Conservation (phyloP, 306 rosid genomes). For the Leucaena leucocephala region DNA sequence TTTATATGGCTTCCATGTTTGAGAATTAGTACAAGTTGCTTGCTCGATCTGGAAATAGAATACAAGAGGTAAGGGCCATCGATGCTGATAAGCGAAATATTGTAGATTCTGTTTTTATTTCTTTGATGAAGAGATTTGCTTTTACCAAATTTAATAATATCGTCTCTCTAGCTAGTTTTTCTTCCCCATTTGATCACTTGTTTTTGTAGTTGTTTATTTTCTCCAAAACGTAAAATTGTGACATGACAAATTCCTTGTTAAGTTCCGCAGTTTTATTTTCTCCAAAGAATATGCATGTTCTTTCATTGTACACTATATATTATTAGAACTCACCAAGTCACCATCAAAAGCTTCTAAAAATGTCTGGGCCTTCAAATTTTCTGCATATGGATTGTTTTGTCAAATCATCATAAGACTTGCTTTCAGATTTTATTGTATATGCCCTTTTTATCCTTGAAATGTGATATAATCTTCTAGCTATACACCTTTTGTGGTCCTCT, state of each 20-base stretch:
- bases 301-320: background rate
- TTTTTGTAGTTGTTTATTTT: slow-evolving; percentile 4
- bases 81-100: slow-evolving; percentile 9
- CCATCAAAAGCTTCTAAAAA: background rate
- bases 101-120: background rate
- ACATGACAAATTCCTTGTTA: background rate
- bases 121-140: slow-evolving; percentile 16
- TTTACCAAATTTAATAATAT: slow-evolving; percentile 18
- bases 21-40: slow-evolving; percentile 93
- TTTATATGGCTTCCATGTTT: slow-evolving; percentile 93
- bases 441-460: background rate
- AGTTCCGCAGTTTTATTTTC: too few relatives aligned
- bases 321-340: background rate
- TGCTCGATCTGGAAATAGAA: slow-evolving; percentile 84
- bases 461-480: background rate
- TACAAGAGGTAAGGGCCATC: slow-evolving; percentile 75
- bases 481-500: background rate
- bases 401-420: background rate
- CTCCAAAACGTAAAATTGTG: slow-evolving; percentile 13
- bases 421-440: background rate
- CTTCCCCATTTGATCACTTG: background rate
- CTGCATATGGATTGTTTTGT: background rate
- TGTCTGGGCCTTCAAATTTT: background rate
- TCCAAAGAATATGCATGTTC: too few relatives aligned
- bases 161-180: background rate